Base-by-base conservation (phyloP, 441 rosid species). In the Aleurites moluccanus region DNA sequence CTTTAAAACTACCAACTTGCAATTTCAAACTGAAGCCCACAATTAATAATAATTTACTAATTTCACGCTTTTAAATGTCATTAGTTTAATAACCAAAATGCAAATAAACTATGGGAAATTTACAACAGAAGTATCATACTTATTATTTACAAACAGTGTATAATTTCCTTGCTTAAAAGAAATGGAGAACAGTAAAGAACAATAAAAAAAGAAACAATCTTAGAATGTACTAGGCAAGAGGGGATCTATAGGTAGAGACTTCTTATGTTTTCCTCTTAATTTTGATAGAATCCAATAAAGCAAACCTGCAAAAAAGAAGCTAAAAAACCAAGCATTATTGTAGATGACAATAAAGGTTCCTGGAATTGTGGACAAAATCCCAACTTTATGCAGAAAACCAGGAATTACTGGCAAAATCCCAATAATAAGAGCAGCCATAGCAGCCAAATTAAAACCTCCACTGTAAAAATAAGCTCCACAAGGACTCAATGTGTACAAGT, bases 341-440 rank as follows among this genome's bases (percentile, higher is more conserved):
- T 94, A 94, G 40, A 94, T 85, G 70, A 77, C 82, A 9, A 82
- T 76, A 10, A 88, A 88, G 3, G 77, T 64, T 71, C 80, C 73
- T 5, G 89, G 75, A 73, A 86, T 76, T 44, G 64, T 44, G 13
- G 82, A 23, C 62, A 89, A 1, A 64, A 84, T 73, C 75, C 96
- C 93, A 25, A 89, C 84, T 73, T 95, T 90, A 67, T 87, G 88
- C 74, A 91, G 78, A 65, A 95, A 89, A 13, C 97, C 97, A 2
- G 99, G 97, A 50, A 92, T 81, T 42, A 91, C 98, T 0, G 98
- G 98, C 78, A 91, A 79, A 14, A 92, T 87, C 75, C 98, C 98
- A 10, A 84, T 33, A 20, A 80, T 66, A 66, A 95, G 82, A 72
- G 99, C 90, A 10, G 78, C 83, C 7, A 91, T 25, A 0, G 97